phyloP scores from a whole-genome alignment of 2,329 filamentous ascomycete genomes.

The Acephala macrosclerotiorum region DNA sequence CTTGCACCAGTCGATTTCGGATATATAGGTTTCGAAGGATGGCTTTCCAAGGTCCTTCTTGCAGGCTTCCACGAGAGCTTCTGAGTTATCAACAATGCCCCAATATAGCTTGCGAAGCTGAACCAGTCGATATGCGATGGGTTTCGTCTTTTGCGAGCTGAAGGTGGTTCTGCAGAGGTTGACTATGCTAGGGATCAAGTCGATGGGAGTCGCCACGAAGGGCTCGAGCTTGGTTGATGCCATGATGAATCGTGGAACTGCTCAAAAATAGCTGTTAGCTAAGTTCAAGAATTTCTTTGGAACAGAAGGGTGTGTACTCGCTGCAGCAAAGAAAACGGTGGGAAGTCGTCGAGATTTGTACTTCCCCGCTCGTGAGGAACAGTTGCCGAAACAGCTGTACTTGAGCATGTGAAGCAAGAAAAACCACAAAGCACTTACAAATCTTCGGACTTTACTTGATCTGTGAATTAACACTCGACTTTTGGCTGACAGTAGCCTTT shows the following conservation, averaged over 20 bases:
- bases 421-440: not conserved
- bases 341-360: not conserved
- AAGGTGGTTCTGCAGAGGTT: conserved; percentile 73
- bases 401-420: not conserved
- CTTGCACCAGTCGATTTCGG: conserved; percentile 80
- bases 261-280: conserved; percentile 1
- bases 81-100: conserved; percentile 81
- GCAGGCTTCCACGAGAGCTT: conserved; percentile 77
- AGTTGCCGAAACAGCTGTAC: not conserved
- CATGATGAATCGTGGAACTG: conserved; percentile 27
- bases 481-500: not conserved
- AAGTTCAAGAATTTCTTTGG: not conserved
- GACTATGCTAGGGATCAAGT: conserved; percentile 69
- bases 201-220: conserved; percentile 69
- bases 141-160: conserved; percentile 80
- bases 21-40: conserved; percentile 73
- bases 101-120: conserved; percentile 97
- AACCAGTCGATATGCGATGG: conserved; percentile 79
- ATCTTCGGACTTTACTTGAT: not conserved
- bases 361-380: not conserved
- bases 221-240: conserved; percentile 37
- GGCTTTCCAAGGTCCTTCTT: conserved; percentile 81
- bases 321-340: not conserved
- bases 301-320: not conserved
- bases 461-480: not conserved